Evolutionary conservation across 2,329 filamentous ascomycete genomes (phyloP), one percentile per base, ranked within the genome.

Genomic region (Cordyceps javanica): DNA sequence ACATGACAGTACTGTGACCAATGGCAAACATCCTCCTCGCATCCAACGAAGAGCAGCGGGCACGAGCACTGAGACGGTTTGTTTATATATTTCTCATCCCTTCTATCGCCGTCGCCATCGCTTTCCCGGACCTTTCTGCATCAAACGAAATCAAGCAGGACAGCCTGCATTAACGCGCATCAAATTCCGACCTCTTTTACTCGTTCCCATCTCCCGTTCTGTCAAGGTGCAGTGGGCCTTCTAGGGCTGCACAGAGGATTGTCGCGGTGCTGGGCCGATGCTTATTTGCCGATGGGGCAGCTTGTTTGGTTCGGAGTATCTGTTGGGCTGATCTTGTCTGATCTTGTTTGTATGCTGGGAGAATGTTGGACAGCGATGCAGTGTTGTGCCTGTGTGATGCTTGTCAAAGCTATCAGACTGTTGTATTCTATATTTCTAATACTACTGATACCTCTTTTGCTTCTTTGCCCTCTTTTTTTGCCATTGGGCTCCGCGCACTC

Each of bases 401-500:
- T 60, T 60, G 59, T 61, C n/a, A 55, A 39, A 41, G 52, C 54
- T 34, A 48, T 58, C 58, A 63, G 59, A 60, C 62, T 63, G 60
- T 55, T 65, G 62, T 65, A 64, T 62, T 64, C 60, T 64, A 66
- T 64, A 62, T 53, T 66, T 67, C 64, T 69, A 69, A 69, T 69
- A 67, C 67, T 67, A 69, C 67, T 68, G 66, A 69, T 68, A 69
- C 67, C 67, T 68, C 66, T 64, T 60, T 30, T 38, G 30, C 52
- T 9, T 38, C 34, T n/a, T 26, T 30, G 41, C 3, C n/a, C 30
- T 28, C 25, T 46, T 10, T 46, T 4, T 44, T 16, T 7, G 7
- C 11, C n/a, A 14, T 44, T 38, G 3, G 16, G 7, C 36, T 7
- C 11, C 6, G 16, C 26, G 5, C 25, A 36, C 13, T 49, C n/a